A percentile compares a stretch with the other conserved stretches of the same genome.
Evolutionary conservation across 441 rosid genomes (phyloP).

Genomic region (Adansonia madagascariensis): DNA sequence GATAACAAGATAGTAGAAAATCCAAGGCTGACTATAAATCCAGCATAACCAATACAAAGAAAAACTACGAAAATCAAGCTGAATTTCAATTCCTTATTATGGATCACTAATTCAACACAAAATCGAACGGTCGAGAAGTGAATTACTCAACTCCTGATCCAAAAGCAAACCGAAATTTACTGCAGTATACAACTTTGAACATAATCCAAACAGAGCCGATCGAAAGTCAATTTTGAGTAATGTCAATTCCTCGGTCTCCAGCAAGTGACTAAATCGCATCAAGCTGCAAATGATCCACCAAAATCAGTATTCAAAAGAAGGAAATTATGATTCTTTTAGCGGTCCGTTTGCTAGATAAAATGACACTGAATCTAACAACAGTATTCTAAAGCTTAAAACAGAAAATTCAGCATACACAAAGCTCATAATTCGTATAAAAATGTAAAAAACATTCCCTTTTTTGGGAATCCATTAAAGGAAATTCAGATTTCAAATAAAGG

Average conservation of each 20-base stretch:
- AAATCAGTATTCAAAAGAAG: slow-evolving; percentile 24
- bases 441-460: slow-evolving; percentile 10
- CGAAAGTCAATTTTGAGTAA: slow-evolving; percentile 29
- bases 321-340: slow-evolving; percentile 23
- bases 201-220: slow-evolving; percentile 31
- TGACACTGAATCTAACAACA: background rate
- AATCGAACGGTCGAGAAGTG: background rate
- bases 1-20: slow-evolving; percentile 10
- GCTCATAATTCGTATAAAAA: background rate
- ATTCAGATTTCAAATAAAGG: slow-evolving; percentile 44
- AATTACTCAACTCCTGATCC: background rate
- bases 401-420: background rate
- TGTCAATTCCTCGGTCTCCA: slow-evolving; percentile 27
- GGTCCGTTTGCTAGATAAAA: background rate
- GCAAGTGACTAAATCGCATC: slow-evolving; percentile 37
- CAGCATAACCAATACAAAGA: slow-evolving; percentile 25
- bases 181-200: background rate
- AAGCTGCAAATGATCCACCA: slow-evolving; percentile 45
- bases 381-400: slow-evolving; percentile 19
- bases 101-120: background rate
- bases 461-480: slow-evolving; percentile 26
- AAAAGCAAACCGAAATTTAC: slow-evolving; percentile 28
- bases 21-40: slow-evolving; percentile 17
- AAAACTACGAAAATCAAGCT: background rate
- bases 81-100: slow-evolving; percentile 2